Evolutionary conservation across 164 flowering plant species (phyloP), one percentile per base, ranked within the genome.

Genomic region (Vitis rupestris): DNA sequence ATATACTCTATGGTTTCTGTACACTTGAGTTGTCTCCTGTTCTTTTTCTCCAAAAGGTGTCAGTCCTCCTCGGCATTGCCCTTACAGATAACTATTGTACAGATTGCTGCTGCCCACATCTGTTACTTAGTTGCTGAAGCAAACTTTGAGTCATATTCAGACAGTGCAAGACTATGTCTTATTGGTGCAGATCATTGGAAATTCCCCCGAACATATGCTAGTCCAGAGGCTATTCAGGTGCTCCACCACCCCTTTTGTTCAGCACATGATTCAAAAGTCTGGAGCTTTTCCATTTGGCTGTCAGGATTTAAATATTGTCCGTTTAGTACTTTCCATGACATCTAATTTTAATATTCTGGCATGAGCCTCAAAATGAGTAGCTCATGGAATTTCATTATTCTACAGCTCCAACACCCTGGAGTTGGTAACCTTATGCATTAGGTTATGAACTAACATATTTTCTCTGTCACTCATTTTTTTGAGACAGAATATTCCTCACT

Each of bases 121-220:
- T 96, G 99, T 85, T 96, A 96, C 74, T 82, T 96, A 78, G 87
- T 93, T 70, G 99, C 97, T 9, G 99, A 96, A 77, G 89, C 93
- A 70, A 92, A 86, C 75, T 89, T 93, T 72, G 99, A 93, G 86
- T 65, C 88, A 63, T 91, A 82, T 78, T 96, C 99, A 56, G 94
- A 96, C 67, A 85, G 79, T 79, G 94, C 99, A 56, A 89, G 99
- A 76, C 63, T 96, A 55, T 96, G 98, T 74, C 98, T 96, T 59
- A 70, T 93, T 80, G 98, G 98, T 76, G 92, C 97, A 30, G 96
- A 96, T 84, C 99, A 96, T 73, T 88, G 82, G 90, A 96, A 86
- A 75, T 84, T 58, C 60, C 97, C 99, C 19, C 84, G 94, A 62
- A 86, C 94, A 50, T 90, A 81, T 86, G 86, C 85, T 27, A 85